Evolutionary conservation across 148 eudicot genomes (phyloP).

Genomic region (Amaranthus hypochondriacus): DNA sequence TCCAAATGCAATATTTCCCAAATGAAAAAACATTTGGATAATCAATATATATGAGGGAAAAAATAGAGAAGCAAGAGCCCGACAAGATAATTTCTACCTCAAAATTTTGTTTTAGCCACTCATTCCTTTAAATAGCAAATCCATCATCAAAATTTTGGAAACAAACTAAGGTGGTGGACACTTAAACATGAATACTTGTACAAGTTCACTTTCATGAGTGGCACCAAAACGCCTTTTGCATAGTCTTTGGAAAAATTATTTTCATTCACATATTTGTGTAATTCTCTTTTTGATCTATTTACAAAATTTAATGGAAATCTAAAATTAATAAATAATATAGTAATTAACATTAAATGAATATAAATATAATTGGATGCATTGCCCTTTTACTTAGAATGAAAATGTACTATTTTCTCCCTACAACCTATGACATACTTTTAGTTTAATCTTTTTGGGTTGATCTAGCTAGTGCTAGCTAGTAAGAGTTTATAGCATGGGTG

Average conservation of each 20-base stretch:
- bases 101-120: too few relatives aligned
- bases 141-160: neutral
- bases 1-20: too few relatives aligned
- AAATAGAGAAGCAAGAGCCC: neutral
- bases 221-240: neutral
- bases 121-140: neutral
- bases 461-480: too few relatives aligned
- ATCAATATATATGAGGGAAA: neutral
- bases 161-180: conserved; percentile 8
- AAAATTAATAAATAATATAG: neutral
- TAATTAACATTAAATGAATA: neutral
- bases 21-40: neutral
- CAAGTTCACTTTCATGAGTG: conserved; percentile 3
- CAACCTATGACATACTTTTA: too few relatives aligned
- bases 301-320: neutral
- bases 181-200: conserved; percentile 2
- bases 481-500: too few relatives aligned
- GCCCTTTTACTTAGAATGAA: neutral
- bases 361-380: neutral
- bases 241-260: neutral
- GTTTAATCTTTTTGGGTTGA: too few relatives aligned
- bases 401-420: neutral
- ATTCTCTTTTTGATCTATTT: neutral
- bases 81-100: neutral
- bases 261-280: neutral